Conservation (phyloP, 148 eudicot species). For the Salicornia ramosissima region DNA sequence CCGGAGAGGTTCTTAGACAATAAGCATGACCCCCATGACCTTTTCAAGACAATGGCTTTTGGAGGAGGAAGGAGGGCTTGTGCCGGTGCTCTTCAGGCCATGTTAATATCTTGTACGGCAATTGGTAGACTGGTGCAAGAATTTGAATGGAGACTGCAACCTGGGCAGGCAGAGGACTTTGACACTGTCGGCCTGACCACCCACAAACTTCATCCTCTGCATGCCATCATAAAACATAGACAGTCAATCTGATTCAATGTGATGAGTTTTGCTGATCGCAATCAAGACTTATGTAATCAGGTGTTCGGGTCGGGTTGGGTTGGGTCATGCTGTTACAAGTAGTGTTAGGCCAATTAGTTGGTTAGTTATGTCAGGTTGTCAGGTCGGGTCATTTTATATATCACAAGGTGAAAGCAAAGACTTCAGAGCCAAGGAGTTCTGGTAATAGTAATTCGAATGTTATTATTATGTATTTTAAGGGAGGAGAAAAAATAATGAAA, state of each 20-base stretch:
- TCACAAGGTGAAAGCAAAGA: background rate
- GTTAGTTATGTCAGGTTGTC: background rate
- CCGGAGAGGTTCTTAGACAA: constrained; percentile 68
- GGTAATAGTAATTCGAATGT: background rate
- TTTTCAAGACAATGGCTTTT: constrained; percentile 82
- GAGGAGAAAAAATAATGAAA: background rate
- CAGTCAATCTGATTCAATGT: background rate
- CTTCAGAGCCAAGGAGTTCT: background rate
- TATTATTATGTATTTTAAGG: background rate
- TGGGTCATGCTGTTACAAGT: background rate
- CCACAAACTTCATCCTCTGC: constrained; percentile 65
- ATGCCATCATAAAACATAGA: constrained; percentile 43
- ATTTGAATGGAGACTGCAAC: constrained; percentile 59
- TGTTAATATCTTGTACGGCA: constrained; percentile 45
- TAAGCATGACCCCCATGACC: constrained; percentile 40
- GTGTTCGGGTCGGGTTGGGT: background rate
- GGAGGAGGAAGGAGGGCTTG: constrained; percentile 89
- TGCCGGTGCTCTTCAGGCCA: constrained; percentile 75
- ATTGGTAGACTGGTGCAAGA: constrained; percentile 78
- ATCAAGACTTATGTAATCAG: background rate
- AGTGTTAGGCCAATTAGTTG: background rate
- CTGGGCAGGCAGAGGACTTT: constrained; percentile 59
- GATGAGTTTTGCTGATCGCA: background rate
- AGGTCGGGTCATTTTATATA: background rate
- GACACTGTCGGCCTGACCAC: constrained; percentile 65